Conservation (phyloP, 129 eudicot genomes). For the Scalesia atractyloides region DNA sequence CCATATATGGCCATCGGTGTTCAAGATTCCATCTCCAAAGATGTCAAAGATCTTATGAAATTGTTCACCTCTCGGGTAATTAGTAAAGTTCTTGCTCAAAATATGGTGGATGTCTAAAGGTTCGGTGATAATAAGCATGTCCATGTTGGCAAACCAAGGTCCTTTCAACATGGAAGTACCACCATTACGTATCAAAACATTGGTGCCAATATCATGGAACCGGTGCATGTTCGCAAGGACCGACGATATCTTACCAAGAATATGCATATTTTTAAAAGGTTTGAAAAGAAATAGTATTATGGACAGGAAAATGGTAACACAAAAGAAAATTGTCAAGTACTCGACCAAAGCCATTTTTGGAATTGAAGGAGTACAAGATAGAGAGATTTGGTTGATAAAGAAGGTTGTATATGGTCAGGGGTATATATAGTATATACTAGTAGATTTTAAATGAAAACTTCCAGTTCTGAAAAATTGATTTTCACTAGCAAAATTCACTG, state of each 20-base stretch:
- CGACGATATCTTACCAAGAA: slow-evolving; percentile 25
- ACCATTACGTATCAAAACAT: background rate
- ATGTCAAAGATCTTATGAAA: slow-evolving; percentile 37
- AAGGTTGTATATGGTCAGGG: too few relatives aligned
- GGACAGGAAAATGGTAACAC: too few relatives aligned
- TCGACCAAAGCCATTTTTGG: too few relatives aligned
- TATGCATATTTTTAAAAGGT: background rate
- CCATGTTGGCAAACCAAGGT: slow-evolving; percentile 25
- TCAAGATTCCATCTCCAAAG: slow-evolving; percentile 40
- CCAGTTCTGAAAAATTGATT: too few relatives aligned
- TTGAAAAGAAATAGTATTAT: too few relatives aligned
- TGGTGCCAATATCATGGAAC: slow-evolving; percentile 14
- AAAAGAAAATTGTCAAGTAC: too few relatives aligned
- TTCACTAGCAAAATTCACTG: too few relatives aligned
- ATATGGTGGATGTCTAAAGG: slow-evolving; percentile 42
- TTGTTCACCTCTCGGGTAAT: slow-evolving; percentile 39
- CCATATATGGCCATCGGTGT: slow-evolving; percentile 36
- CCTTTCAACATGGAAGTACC: slow-evolving; percentile 31
- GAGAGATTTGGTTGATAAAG: too few relatives aligned
- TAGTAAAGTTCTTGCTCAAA: slow-evolving; percentile 37
- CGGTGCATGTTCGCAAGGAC: slow-evolving; percentile 18
- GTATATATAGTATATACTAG: too few relatives aligned
- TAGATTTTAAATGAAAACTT: too few relatives aligned
- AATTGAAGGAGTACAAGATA: too few relatives aligned
- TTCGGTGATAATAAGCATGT: slow-evolving; percentile 39